Percentiles rank a stretch among this genome's conserved stretches.
Conservation (phyloP, 306 rosid species). For the Inga leiocalycina region DNA sequence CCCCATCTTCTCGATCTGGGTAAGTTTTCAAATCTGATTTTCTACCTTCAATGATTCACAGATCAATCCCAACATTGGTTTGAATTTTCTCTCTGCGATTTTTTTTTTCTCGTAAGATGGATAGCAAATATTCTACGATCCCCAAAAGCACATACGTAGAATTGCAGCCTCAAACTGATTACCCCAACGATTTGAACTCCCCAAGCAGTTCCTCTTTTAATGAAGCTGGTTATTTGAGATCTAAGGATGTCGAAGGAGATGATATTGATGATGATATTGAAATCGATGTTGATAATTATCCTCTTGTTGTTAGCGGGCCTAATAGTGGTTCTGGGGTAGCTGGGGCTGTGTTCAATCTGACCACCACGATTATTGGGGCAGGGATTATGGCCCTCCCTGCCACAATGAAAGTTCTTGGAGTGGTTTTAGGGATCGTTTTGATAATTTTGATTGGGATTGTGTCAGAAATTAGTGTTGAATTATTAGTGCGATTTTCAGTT, state of each 20-base stretch:
- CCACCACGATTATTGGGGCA: slow-evolving; percentile 90
- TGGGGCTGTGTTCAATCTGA: slow-evolving; percentile 86
- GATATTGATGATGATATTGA: slow-evolving; percentile 56
- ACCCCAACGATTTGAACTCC: slow-evolving; percentile 28
- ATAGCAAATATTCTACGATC: slow-evolving; percentile 58
- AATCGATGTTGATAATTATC: slow-evolving; percentile 61
- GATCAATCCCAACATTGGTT: background rate
- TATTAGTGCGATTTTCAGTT: slow-evolving; percentile 67
- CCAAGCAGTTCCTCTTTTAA: slow-evolving; percentile 35
- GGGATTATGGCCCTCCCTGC: slow-evolving; percentile 99
- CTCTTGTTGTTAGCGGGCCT: slow-evolving; percentile 55
- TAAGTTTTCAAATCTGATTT: slow-evolving; percentile 36
- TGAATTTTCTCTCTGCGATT: background rate
- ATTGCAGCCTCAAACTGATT: slow-evolving; percentile 60
- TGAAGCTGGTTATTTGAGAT: slow-evolving; percentile 48
- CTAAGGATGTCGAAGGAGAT: slow-evolving; percentile 33
- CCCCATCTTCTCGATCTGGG: slow-evolving; percentile 15
- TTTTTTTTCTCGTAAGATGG: slow-evolving; percentile 38
- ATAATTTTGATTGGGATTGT: slow-evolving; percentile 79
- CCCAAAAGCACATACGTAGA: slow-evolving; percentile 63
- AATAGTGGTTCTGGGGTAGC: slow-evolving; percentile 66
- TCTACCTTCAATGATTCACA: slow-evolving; percentile 40
- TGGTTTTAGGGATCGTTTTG: slow-evolving; percentile 65
- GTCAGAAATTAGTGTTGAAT: slow-evolving; percentile 83
- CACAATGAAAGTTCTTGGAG: slow-evolving; percentile 92